phyloP scores from a whole-genome alignment of 768 basidiomycete species.

The Leccinum truebloodii region DNA sequence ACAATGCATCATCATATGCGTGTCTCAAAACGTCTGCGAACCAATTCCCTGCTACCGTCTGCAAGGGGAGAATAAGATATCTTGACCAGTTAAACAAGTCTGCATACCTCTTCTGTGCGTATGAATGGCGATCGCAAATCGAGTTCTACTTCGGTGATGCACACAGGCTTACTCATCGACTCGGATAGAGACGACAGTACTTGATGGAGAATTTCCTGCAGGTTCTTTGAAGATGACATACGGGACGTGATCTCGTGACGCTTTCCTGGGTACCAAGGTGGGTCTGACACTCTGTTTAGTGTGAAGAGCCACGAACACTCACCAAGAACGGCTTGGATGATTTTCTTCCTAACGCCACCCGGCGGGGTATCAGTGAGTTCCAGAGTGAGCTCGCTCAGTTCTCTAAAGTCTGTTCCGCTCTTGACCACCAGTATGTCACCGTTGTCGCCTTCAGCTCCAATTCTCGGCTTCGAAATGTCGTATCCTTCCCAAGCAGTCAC shows the following conservation, averaged over 20 bases:
- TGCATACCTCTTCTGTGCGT: constrained; percentile 65
- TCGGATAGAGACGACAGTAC: constrained; percentile 69
- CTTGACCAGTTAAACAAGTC: neutral
- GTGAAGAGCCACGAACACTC: constrained; percentile 10
- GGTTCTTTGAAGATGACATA: constrained; percentile 52
- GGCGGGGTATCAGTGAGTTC: constrained; percentile 59
- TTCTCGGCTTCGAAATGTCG: constrained; percentile 48
- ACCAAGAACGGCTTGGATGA: constrained; percentile 67
- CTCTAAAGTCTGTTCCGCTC: constrained; percentile 88
- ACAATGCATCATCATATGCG: constrained; percentile 74
- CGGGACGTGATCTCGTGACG: constrained; percentile 60
- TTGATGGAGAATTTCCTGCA: constrained; percentile 59
- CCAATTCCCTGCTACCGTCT: constrained; percentile 80
- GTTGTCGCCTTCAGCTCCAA: constrained; percentile 69
- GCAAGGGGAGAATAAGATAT: neutral
- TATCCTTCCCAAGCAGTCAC: constrained; percentile 67
- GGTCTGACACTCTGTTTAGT: neutral
- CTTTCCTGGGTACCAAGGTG: constrained; percentile 49
- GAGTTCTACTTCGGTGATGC: constrained; percentile 63
- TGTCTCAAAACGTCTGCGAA: constrained; percentile 83
- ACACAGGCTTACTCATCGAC: constrained; percentile 74
- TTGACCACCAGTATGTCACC: constrained; percentile 77
- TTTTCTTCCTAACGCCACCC: constrained; percentile 62
- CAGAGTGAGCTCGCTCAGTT: constrained; percentile 74
- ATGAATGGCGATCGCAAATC: constrained; percentile 78